Evolutionary conservation across 257 asterid species (phyloP), one percentile per base, ranked within the genome.

Genomic region (Ballota nigra): DNA sequence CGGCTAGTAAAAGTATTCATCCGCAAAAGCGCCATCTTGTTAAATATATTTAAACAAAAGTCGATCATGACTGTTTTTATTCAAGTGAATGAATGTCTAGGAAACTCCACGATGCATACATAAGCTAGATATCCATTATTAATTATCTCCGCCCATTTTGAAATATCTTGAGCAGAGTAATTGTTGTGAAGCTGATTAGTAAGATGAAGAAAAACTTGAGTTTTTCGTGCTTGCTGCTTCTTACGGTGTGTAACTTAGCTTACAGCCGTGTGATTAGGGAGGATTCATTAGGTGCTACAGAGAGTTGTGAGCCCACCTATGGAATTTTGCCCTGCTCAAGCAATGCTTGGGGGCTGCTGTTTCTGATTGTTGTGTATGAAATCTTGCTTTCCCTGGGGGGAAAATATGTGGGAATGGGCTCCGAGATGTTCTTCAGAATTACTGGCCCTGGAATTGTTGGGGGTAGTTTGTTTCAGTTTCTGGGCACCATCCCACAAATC

Each of bases 311-410:
- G 74, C 86, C 86, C 22, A 49, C 65, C 0, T 88, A 84, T 45
- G 95, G 95, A 5, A 62, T 88, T 72, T 58, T 88, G 79, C 95
- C 95, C 2, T 86, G 95, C 73, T 86, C 86, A 9, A 73, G 62
- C 26, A 84, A 86, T 40, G 83, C 51, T 0, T 79, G 78, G 83
- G 96, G 96, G 19, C 77, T 84, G 33, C 73, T 84, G 67, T 88
- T 86, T 58, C 85, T 88, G 15, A 75, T 84, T 2, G 78, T 84
- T 26, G 85, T 84, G 11, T 88, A 79, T 13, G 89, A 87, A 52
- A 57, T 84, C 26, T 12, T 86, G 61, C 85, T 84, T 31, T 84
- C 85, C 1, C 1, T 71, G 3, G 87, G 86, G 3, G 88, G 86
- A 12, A 78, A 22, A 13, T 88, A 75, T 19, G 80, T 84, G 0